Conservation (phyloP, 495 filamentous ascomycete species). For the Podospora fimiseda region DNA sequence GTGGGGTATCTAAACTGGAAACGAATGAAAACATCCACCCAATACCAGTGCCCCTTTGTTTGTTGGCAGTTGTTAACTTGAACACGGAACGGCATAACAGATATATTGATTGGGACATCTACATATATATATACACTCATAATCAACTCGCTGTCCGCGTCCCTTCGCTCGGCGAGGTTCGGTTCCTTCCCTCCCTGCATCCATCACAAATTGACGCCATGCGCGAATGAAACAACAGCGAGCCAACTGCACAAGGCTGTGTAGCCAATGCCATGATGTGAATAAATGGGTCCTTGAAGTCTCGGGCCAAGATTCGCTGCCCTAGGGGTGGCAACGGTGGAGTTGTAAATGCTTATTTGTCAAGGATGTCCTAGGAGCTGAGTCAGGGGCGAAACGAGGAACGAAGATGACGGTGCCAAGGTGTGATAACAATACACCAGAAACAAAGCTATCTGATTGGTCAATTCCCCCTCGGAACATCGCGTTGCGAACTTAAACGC, state of each 20-base stretch:
- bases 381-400: slow-evolving; percentile 1
- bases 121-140: no score
- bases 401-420: slow-evolving; percentile 6
- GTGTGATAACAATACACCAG: neutral
- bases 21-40: no score
- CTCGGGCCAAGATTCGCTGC: neutral
- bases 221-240: slow-evolving; percentile 8
- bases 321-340: slow-evolving; percentile 13
- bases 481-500: slow-evolving; percentile 13
- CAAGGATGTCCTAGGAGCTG: neutral
- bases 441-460: slow-evolving; percentile 6
- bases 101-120: no score
- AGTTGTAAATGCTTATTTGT: slow-evolving; percentile 8
- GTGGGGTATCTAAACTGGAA: neutral
- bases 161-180: neutral
- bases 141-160: no score
- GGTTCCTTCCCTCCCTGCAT: slow-evolving; percentile 3
- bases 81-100: no score
- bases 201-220: slow-evolving; percentile 8
- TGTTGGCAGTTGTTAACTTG: no score
- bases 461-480: slow-evolving; percentile 3
- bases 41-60: no score
- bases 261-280: slow-evolving; percentile 9
- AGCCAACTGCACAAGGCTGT: neutral
- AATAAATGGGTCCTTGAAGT: slow-evolving; percentile 3